Percentiles rank a stretch among this genome's conserved stretches.
Conservation (phyloP, 768 basidiomycete genomes). For the Cystobasidium ongulense region DNA sequence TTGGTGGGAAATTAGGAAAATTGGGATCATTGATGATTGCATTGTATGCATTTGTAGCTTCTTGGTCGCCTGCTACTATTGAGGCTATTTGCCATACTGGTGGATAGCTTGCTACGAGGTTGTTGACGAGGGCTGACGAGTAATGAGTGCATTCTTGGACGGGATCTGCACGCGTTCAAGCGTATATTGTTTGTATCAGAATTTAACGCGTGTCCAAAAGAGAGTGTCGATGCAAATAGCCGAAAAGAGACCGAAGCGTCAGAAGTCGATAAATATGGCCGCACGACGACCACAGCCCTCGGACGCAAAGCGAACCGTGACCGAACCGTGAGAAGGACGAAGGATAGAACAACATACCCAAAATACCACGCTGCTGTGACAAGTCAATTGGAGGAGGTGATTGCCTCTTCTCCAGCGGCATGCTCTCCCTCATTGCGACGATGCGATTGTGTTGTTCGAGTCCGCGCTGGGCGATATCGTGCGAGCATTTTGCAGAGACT, state of each 20-base stretch:
- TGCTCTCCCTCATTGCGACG: not conserved
- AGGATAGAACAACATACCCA: not conserved
- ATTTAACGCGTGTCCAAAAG: not conserved
- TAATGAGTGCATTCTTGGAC: constrained; percentile 9
- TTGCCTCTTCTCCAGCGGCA: not conserved
- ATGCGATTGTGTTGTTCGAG: constrained; percentile 1
- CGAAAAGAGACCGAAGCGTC: not conserved
- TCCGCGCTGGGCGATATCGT: not conserved
- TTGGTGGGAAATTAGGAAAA: constrained; percentile 42
- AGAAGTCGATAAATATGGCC: not conserved
- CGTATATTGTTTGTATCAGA: not conserved
- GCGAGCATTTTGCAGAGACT: not conserved
- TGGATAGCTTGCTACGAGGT: not conserved
- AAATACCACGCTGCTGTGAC: not conserved
- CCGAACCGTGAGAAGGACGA: no score
- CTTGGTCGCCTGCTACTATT: constrained; percentile 42
- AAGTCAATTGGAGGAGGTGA: not conserved
- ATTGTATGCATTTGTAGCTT: constrained; percentile 41
- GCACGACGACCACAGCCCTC: not conserved
- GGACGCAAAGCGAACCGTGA: not conserved
- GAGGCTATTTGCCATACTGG: constrained; percentile 15
- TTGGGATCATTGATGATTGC: constrained; percentile 42
- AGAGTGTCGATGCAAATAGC: not conserved
- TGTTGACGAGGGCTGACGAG: not conserved
- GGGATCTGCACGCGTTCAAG: not conserved